Evolutionary conservation across 2,329 filamentous ascomycete species (phyloP), one percentile per base, ranked within the genome.

Genomic region (Cadophora malorum): DNA sequence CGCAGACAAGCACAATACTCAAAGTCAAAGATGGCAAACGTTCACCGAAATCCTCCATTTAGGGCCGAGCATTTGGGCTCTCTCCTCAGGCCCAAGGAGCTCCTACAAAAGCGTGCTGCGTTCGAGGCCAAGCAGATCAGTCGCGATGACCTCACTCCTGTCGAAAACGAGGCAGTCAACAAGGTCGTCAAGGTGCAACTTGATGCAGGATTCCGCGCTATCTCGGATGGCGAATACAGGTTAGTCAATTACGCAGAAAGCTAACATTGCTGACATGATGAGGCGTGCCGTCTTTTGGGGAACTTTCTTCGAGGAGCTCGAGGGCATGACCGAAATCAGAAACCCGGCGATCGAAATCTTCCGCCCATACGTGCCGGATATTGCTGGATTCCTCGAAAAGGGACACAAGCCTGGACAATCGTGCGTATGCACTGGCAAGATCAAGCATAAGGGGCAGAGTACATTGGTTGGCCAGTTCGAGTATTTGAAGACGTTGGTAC

Each of bases 31-130:
- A 58, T 58, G 55, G 55, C 55, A 35, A 58, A 58, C 55, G n/a
- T 58, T 58, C 55, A 58, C n/a, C 55, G 55, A 38, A 38, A 58
- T 38, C 73, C 73, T 49, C 88, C 88, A 56, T 90, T 89, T 80
- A 82, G 88, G 72, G 88, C 88, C 64, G 88, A 90, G 80, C 88
- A 90, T 74, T 80, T 89, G 62, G 88, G 88, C 63, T 89, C 87
- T n/a, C 80, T 90, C 47, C 83, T 90, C 38, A 85, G 88, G 58
- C 87, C 88, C 3, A 78, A 86, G 64, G 81, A 84, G 66, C 82
- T 90, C 49, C 81, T 89, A 50, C 79, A 85, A 56, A 84, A 83
- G 67, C 85, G 88, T 73, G 81, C 83, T 64, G 82, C 84, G 70
- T 82, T 84, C 58, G 85, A 87, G 72, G 83, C 84, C 65, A 84